A percentile compares a stretch with the other conserved stretches of the same genome.
Conservation (phyloP, 352 stramenopile species). For the Globisporangium apiculatum region DNA sequence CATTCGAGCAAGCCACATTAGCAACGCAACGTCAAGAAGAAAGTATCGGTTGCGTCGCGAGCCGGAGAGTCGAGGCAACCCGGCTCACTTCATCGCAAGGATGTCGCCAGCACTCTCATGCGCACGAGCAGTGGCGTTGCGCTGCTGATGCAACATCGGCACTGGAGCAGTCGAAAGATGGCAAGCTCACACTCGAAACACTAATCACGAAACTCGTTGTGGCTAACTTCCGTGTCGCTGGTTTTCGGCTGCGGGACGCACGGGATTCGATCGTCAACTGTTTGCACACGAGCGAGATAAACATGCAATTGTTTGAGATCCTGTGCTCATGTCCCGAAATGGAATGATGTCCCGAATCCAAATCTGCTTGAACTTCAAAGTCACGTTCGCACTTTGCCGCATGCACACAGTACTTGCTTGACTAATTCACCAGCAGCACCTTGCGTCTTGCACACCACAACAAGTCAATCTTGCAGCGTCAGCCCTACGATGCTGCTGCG, state of each 20-base stretch:
- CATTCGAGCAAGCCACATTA: background rate
- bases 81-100: no score
- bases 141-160: no score
- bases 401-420: background rate
- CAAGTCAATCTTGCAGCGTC: background rate
- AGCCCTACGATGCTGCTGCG: slow-evolving; percentile 15
- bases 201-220: no score
- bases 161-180: no score
- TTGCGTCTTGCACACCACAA: background rate
- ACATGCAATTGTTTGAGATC: background rate
- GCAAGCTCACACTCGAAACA: no score
- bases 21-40: no score
- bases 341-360: no score
- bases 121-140: no score
- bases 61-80: no score
- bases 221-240: background rate
- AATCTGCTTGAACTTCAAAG: background rate
- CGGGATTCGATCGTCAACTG: background rate
- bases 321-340: no score
- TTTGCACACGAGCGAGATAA: background rate
- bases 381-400: background rate
- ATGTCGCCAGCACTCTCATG: no score
- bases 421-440: background rate
- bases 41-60: no score
- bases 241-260: background rate